Evolutionary conservation across 1,284 basidiomycete species (phyloP).

Genomic region (Melampsora larici-populina): DNA sequence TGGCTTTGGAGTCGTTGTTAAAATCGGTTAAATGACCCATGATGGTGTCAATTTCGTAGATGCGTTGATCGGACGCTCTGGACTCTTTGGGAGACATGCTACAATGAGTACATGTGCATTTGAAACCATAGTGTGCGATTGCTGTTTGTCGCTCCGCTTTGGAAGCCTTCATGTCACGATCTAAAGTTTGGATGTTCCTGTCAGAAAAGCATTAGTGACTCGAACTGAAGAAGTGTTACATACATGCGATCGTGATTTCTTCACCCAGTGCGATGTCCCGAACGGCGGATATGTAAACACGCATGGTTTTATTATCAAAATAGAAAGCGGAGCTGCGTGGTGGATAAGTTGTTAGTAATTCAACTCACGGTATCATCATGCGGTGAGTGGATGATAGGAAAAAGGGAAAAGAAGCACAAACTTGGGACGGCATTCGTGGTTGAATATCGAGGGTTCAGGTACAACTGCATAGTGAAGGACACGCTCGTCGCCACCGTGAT

Average conservation of each 20-base stretch:
- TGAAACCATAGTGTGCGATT: not conserved
- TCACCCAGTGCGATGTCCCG: not conserved
- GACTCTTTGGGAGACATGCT: constrained; percentile 5
- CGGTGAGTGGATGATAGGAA: not conserved
- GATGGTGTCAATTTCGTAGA: not conserved
- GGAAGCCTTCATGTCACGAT: not conserved
- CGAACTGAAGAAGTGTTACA: not conserved
- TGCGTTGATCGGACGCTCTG: constrained; percentile 20
- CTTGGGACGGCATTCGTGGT: constrained; percentile 1
- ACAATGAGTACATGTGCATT: constrained; percentile 28
- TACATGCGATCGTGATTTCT: not conserved
- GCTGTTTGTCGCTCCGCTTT: not conserved
- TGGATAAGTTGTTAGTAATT: not conserved
- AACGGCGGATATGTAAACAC: not conserved
- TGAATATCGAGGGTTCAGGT: not conserved
- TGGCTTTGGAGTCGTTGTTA: not conserved
- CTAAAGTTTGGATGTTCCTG: not conserved
- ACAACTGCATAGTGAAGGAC: not conserved
- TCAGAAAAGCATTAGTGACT: not conserved
- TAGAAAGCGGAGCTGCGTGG: not conserved
- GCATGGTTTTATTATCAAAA: not conserved
- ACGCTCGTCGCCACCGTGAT: not conserved
- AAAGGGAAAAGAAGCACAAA: not conserved
- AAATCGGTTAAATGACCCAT: constrained; percentile 8
- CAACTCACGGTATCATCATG: no score